These are phyloP conservation scores for Euphorbia celastroides DNA, from an alignment of 441 rosid genomes.

Conservation along the genomic window DNA sequence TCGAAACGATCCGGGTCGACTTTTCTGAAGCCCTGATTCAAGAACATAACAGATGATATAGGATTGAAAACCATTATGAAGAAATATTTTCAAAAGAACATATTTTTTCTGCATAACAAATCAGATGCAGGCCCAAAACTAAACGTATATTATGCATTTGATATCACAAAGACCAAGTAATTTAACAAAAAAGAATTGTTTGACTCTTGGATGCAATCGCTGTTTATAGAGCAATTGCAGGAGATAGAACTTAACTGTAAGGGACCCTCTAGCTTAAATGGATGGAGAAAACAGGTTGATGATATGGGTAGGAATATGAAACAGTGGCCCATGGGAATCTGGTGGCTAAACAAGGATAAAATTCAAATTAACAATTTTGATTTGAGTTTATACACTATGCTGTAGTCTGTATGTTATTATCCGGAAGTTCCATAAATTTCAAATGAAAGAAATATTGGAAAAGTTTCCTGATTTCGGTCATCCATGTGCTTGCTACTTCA, in stretches of 20 bases:
- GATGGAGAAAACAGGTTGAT: background rate
- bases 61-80: background rate
- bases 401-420: background rate
- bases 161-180: too few species aligned
- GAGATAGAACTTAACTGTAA: background rate
- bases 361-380: too few species aligned
- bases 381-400: background rate
- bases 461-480: background rate
- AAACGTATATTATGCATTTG: background rate
- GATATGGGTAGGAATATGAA: background rate
- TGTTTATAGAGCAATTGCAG: too few species aligned
- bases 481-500: background rate
- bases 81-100: background rate
- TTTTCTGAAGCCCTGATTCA: slow-evolving; percentile 72
- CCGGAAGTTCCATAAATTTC: background rate
- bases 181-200: too few species aligned
- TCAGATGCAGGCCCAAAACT: background rate
- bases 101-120: background rate
- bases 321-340: background rate
- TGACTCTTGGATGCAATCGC: too few species aligned
- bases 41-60: slow-evolving; percentile 2
- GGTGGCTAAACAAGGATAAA: background rate
- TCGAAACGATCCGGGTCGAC: slow-evolving; percentile 72
- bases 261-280: background rate
- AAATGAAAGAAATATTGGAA: background rate